Base-by-base conservation (phyloP, 495 filamentous ascomycete genomes). In the Penicillium egyptiacum region DNA sequence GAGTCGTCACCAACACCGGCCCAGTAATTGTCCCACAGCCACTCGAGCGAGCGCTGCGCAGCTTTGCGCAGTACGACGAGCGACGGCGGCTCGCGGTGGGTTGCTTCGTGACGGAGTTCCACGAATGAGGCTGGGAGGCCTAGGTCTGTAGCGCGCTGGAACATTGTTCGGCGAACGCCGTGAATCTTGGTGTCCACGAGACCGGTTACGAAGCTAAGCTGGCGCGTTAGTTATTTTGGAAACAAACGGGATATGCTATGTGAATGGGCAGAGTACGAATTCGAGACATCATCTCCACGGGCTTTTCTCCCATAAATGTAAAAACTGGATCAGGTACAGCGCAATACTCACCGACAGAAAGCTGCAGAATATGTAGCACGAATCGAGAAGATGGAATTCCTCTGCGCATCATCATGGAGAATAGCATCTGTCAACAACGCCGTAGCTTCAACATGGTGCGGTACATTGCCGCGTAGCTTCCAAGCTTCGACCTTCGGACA, bases 21-120 rank as follows among this genome's bases (percentile, higher is more conserved):
- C 93, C 93, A 98, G 71, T 96, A 96, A 64, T 87, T 87, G 37
- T 81, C 78, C 90, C 90, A 96, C 47, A 97, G 80, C 93, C 93
- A 97, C 28, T 79, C 81, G 49, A 98, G 74, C 2, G 86, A 89
- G 60, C 86, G 81, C 59, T 78, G 61, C 3, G 86, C 80, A 5
- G 87, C 85, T 12, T 77, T 76, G 51, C 89, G 78, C 52, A 97
- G 72, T 25, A 89, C 82, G 7, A 80, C 72, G 50, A 97, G 73
- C 1, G 84, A 83, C 1, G 93, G 92, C 52, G 96, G 73, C 63
- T 91, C 88, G 59, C 91, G 88, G 70, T 98, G 93, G 37, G 91
- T 94, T 31, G 89, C 89, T 68, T 94, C 87, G 65, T 98, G 93
- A 17, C 93, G 80, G 50, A 96, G 75, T 73, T 96, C 92, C 35